Conservation (phyloP, 345 rosid species). For the Ailanthus altissimus region DNA sequence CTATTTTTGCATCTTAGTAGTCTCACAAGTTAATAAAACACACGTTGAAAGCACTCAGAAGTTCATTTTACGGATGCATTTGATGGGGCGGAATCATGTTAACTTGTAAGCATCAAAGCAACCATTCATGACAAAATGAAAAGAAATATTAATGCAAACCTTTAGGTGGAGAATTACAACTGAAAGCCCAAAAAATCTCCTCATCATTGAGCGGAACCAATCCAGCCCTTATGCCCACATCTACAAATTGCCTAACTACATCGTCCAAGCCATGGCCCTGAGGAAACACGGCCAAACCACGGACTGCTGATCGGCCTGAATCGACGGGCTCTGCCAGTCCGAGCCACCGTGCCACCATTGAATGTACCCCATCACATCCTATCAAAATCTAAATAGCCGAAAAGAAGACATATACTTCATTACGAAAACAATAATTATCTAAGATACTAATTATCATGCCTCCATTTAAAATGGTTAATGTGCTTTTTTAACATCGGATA, state of each 20-base stretch:
- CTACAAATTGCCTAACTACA: slow-evolving; percentile 29
- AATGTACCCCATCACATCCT: slow-evolving; percentile 48
- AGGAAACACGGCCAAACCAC: slow-evolving; percentile 35
- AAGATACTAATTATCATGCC: too few relatives aligned
- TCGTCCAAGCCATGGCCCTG: slow-evolving; percentile 35
- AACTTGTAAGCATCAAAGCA: too few relatives aligned
- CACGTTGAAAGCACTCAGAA: too few relatives aligned
- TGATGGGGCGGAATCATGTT: too few relatives aligned
- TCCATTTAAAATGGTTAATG: too few relatives aligned
- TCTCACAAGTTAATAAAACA: too few relatives aligned
- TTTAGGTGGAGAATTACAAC: slow-evolving; percentile 12
- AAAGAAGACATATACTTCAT: background rate
- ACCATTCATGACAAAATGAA: too few relatives aligned
- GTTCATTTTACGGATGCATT: too few relatives aligned
- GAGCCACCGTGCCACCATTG: slow-evolving; percentile 35
- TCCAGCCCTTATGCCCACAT: slow-evolving; percentile 35
- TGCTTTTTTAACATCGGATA: too few relatives aligned
- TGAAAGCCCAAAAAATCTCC: slow-evolving; percentile 34
- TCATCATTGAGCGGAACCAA: slow-evolving; percentile 31
- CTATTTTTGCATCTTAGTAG: too few relatives aligned
- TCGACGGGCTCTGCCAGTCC: slow-evolving; percentile 32
- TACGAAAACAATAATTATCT: too few relatives aligned
- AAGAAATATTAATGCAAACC: slow-evolving; percentile 17
- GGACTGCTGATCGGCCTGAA: slow-evolving; percentile 36
- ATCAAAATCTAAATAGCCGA: slow-evolving; percentile 29